phyloP scores from a whole-genome alignment of 495 filamentous ascomycete species.

The Xylaria sp. region DNA sequence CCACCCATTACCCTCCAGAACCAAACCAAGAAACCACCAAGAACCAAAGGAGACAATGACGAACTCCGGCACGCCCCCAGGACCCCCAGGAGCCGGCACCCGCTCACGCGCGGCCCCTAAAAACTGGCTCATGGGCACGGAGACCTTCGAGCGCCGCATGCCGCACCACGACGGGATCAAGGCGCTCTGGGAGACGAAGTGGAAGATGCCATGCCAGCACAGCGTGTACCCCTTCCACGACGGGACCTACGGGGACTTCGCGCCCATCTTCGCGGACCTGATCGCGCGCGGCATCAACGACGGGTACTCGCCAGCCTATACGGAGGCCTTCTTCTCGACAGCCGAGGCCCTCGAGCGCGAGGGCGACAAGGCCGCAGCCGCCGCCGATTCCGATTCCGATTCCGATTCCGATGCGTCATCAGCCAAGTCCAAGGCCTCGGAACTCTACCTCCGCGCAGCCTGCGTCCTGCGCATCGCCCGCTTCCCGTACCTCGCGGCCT shows the following conservation, averaged over 20 bases:
- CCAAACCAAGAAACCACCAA: background rate
- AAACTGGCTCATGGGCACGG: slow-evolving; percentile 50
- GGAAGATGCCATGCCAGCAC: slow-evolving; percentile 71
- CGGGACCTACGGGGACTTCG: slow-evolving; percentile 71
- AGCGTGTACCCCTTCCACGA: slow-evolving; percentile 84
- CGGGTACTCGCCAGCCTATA: slow-evolving; percentile 68
- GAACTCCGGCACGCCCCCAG: too few relatives aligned
- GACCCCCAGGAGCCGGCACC: too few relatives aligned
- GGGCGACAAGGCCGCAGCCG: slow-evolving; percentile 57
- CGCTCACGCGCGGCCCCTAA: slow-evolving; percentile 25
- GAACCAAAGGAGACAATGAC: too few relatives aligned
- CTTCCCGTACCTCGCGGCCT: too few relatives aligned
- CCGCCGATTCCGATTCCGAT: too few relatives aligned
- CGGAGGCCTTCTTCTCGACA: slow-evolving; percentile 64
- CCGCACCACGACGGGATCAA: slow-evolving; percentile 74
- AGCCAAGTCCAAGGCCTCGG: too few relatives aligned
- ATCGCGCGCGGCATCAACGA: slow-evolving; percentile 68
- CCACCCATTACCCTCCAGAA: too few relatives aligned
- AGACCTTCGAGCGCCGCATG: slow-evolving; percentile 58
- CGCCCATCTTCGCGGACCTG: slow-evolving; percentile 70
- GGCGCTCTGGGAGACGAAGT: slow-evolving; percentile 82
- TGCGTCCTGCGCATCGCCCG: slow-evolving; percentile 76
- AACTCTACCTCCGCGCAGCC: slow-evolving; percentile 73
- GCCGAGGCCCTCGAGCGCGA: slow-evolving; percentile 59
- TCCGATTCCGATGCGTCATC: too few relatives aligned